Evolutionary conservation across 139 green algal genomes (phyloP).

Genomic region (Volvox africanus): DNA sequence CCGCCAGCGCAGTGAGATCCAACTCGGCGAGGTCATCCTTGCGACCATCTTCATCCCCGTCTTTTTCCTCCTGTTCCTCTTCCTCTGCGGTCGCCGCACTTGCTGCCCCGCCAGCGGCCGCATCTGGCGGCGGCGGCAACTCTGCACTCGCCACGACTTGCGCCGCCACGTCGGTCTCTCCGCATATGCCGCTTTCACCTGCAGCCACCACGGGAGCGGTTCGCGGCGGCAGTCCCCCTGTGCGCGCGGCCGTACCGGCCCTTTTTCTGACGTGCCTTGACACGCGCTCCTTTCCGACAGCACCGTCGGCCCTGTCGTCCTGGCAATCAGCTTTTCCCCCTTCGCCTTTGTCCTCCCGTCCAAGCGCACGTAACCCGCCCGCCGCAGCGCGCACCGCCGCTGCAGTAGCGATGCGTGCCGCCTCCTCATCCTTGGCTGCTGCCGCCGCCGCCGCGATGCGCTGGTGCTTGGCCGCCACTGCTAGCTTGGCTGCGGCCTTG

Average conservation of each 20-base stretch:
- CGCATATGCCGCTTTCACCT: not conserved
- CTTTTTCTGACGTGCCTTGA: not conserved
- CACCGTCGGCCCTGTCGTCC: not conserved
- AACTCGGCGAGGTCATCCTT: not conserved
- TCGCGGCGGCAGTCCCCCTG: too few species aligned
- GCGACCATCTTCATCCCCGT: not conserved
- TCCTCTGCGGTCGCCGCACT: not conserved
- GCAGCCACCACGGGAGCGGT: not conserved
- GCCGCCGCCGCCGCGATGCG: slow-evolving; percentile 21
- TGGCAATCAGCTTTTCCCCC: not conserved
- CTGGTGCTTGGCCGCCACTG: slow-evolving; percentile 36
- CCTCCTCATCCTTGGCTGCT: not conserved
- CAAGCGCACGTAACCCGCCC: slow-evolving; percentile 17
- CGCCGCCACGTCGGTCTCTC: not conserved
- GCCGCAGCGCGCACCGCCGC: slow-evolving; percentile 37
- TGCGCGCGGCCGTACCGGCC: not conserved
- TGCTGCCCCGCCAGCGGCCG: too few species aligned
- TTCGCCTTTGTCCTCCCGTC: not conserved
- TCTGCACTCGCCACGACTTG: not conserved
- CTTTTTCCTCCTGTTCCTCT: not conserved
- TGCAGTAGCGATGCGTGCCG: slow-evolving; percentile 1
- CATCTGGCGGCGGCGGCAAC: not conserved
- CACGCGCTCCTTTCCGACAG: not conserved
- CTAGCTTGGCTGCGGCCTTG: slow-evolving; percentile 37
- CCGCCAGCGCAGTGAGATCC: slow-evolving; percentile 14